A percentile compares a stretch with the other conserved stretches of the same genome.
phyloP scores from a whole-genome alignment of 2,329 filamentous ascomycete genomes.

The Intubia oerlemansii region DNA sequence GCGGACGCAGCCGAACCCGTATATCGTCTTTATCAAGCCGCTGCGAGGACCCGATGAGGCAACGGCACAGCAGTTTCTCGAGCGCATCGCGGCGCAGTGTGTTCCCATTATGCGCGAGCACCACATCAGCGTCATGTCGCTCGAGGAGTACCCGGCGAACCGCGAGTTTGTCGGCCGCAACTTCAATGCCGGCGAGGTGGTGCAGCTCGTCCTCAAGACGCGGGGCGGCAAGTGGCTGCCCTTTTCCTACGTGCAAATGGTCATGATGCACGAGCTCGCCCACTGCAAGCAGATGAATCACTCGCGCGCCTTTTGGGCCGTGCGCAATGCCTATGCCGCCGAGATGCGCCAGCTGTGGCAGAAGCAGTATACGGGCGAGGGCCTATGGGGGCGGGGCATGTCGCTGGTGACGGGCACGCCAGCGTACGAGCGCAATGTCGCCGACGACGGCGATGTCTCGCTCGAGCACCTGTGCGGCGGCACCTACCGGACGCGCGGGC shows the following conservation, averaged over 20 bases:
- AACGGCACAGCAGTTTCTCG: constrained; percentile 47
- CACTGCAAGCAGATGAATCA: constrained; percentile 91
- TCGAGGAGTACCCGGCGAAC: constrained; percentile 71
- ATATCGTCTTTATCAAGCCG: constrained; percentile 72
- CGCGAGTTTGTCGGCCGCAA: constrained; percentile 70
- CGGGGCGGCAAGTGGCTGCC: constrained; percentile 51
- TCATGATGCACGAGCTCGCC: constrained; percentile 85
- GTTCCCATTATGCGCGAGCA: constrained; percentile 50
- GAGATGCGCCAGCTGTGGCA: constrained; percentile 52
- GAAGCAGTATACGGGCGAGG: constrained; percentile 55
- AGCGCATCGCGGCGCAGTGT: constrained; percentile 64
- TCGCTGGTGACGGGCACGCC: constrained; percentile 26
- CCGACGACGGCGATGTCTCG: constrained; percentile 17
- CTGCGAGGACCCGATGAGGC: constrained; percentile 41
- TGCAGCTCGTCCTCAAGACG: constrained; percentile 64
- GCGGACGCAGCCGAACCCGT: constrained; percentile 50
- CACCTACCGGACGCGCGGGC: constrained; percentile 40
- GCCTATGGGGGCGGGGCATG: constrained; percentile 59
- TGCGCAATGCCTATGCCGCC: constrained; percentile 50
- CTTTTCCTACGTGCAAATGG: constrained; percentile 73
- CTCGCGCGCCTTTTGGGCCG: constrained; percentile 57
- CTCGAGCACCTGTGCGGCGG: constrained; percentile 63
- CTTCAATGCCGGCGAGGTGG: constrained; percentile 74
- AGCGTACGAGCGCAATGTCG: constrained; percentile 28
- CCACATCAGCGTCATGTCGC: constrained; percentile 40